A percentile compares a stretch with the other conserved stretches of the same genome.
phyloP scores from a whole-genome alignment of 192 early-diverging fungal genomes.

The Gonapodya sp. region DNA sequence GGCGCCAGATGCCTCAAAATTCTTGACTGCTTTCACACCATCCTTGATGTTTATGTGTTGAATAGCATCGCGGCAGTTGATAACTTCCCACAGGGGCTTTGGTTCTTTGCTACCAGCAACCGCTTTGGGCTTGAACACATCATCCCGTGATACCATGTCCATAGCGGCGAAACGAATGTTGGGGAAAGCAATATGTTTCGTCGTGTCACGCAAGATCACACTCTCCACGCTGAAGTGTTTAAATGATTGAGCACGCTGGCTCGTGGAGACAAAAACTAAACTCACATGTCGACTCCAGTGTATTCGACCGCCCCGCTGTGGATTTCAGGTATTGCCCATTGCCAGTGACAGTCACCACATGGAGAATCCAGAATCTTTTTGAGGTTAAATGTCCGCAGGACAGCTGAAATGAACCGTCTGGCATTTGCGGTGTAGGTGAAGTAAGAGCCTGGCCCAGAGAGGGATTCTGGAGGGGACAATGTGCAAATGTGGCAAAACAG shows the following conservation, averaged over 20 bases:
- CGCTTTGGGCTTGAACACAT: background rate
- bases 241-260: background rate
- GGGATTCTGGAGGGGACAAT: background rate
- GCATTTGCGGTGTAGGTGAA: constrained; percentile 1
- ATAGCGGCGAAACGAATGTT: constrained; percentile 20
- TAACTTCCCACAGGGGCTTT: constrained; percentile 10
- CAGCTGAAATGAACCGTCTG: constrained; percentile 2
- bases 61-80: constrained; percentile 20
- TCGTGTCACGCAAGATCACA: constrained; percentile 14
- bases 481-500: background rate
- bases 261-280: background rate
- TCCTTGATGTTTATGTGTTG: constrained; percentile 20
- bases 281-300: constrained; percentile 17
- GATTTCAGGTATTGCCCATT: constrained; percentile 15
- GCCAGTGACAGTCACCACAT: constrained; percentile 27
- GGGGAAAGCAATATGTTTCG: constrained; percentile 13
- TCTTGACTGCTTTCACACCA: constrained; percentile 12
- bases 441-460: background rate
- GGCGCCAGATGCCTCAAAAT: constrained; percentile 19
- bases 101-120: background rate
- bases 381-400: constrained; percentile 9
- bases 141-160: constrained; percentile 12
- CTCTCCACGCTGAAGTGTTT: constrained; percentile 5
- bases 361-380: constrained; percentile 17
- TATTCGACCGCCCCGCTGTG: constrained; percentile 12